A percentile compares a stretch with the other conserved stretches of the same genome.
Conservation (phyloP, 495 filamentous ascomycete species). For the Platismatia glauca region DNA sequence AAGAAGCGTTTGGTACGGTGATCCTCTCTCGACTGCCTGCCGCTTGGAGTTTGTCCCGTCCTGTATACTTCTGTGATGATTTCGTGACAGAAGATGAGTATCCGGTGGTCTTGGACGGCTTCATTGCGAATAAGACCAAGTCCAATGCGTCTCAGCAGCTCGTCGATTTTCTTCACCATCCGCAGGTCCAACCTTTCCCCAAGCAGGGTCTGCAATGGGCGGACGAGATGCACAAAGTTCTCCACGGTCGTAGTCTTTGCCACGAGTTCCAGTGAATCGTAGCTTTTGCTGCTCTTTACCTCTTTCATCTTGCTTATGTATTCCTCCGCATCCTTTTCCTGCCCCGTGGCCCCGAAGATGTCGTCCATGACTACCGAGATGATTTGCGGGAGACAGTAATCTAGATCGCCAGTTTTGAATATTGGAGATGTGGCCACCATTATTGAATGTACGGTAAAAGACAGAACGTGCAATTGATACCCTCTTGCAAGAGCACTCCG, state of each 20-base stretch:
- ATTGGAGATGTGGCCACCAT: conserved; percentile 64
- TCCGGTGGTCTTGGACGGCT: conserved; percentile 61
- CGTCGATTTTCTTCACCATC: conserved; percentile 80
- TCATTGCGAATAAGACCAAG: conserved; percentile 74
- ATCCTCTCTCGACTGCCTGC: conserved; percentile 41
- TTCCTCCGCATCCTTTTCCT: conserved; percentile 94
- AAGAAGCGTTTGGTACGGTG: conserved; percentile 62
- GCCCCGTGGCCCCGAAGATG: conserved; percentile 88
- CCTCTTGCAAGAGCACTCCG: conserved; percentile 70
- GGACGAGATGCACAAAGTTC: conserved; percentile 63
- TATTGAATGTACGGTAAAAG: conserved; percentile 89
- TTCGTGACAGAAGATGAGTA: conserved; percentile 89
- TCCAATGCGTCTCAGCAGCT: conserved; percentile 73
- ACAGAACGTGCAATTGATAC: conserved; percentile 91
- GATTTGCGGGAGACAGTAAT: conserved; percentile 75
- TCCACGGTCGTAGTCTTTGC: conserved; percentile 67
- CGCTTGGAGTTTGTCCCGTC: conserved; percentile 33
- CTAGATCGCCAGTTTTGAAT: conserved; percentile 72
- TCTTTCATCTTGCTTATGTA: conserved; percentile 96
- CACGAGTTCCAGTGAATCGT: conserved; percentile 92
- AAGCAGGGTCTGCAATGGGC: conserved; percentile 66
- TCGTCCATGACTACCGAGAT: conserved; percentile 90
- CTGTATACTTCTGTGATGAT: conserved; percentile 79
- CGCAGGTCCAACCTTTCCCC: conserved; percentile 71
- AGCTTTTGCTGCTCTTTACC: conserved; percentile 94